These are phyloP conservation scores for Boletellus sp. DNA, from an alignment of 768 basidiomycete species.

Conservation along the genomic window DNA sequence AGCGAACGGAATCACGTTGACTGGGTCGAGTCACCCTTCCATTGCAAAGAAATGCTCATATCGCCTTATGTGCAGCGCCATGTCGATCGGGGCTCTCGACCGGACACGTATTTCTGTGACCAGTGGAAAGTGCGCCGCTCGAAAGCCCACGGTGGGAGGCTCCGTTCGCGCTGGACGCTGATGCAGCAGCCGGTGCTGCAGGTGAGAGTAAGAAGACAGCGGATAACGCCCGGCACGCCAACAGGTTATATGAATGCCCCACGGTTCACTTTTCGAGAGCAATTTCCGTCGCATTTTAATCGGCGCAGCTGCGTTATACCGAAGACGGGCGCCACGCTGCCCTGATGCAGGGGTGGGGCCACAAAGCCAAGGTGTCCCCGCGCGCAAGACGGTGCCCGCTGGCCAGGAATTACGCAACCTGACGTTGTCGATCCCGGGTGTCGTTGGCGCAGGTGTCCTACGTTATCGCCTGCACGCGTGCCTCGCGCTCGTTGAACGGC, in stretches of 20 bases:
- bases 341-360: background rate
- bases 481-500: too few species aligned
- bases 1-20: conserved; percentile 3
- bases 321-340: conserved; percentile 5
- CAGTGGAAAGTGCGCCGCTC: too few species aligned
- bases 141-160: conserved; percentile 3
- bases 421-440: conserved; percentile 10
- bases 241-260: conserved; percentile 9
- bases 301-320: conserved; percentile 18
- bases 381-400: background rate
- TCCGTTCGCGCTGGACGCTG: background rate
- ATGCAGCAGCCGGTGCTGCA: background rate
- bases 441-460: conserved; percentile 2
- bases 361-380: background rate
- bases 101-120: too few species aligned
- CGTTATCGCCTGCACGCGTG: conserved; percentile 18
- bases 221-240: conserved; percentile 5
- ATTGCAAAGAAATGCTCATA: conserved; percentile 12
- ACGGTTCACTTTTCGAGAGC: conserved; percentile 8
- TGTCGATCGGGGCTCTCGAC: conserved; percentile 12
- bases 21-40: conserved; percentile 5
- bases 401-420: background rate
- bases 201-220: conserved; percentile 5
- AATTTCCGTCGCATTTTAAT: conserved; percentile 26
- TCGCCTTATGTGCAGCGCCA: conserved; percentile 1